A percentile compares a stretch with the other conserved stretches of the same genome.
These are phyloP conservation scores for Hymenoscyphus scutula DNA, from an alignment of 2,329 filamentous ascomycete species.

Conservation along the genomic window DNA sequence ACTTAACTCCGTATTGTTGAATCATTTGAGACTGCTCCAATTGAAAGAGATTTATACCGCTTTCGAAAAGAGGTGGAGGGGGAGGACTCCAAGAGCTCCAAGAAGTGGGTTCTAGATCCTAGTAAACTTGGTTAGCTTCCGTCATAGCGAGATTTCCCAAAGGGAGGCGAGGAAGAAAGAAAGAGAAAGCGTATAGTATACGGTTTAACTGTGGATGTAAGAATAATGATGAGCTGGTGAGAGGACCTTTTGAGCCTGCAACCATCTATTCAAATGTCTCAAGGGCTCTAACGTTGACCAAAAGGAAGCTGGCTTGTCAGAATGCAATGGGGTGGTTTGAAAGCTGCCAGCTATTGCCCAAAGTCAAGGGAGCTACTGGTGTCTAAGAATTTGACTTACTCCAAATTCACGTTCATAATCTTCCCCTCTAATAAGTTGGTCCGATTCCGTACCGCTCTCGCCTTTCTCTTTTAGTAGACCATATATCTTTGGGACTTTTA, in stretches of 20 bases:
- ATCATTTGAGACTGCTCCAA: neutral
- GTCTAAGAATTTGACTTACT: neutral
- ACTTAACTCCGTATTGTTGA: neutral
- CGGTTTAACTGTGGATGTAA: too few relatives aligned
- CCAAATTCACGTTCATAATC: neutral
- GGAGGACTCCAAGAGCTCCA: neutral
- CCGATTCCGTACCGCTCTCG: neutral
- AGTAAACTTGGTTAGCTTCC: neutral
- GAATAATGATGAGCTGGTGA: too few relatives aligned
- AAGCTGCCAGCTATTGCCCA: too few relatives aligned
- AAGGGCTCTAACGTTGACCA: neutral
- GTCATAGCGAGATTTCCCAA: too few relatives aligned
- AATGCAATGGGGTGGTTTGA: too few relatives aligned
- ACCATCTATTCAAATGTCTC: too few relatives aligned
- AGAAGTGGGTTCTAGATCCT: neutral
- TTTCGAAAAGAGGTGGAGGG: neutral
- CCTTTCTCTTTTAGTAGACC: neutral
- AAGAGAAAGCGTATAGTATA: too few relatives aligned
- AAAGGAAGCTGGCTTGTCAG: too few relatives aligned
- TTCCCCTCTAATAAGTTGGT: neutral
- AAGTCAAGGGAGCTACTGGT: too few relatives aligned
- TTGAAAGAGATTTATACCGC: neutral
- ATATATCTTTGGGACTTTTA: neutral
- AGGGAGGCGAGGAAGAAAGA: too few relatives aligned
- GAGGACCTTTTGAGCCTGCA: too few relatives aligned